phyloP scores from a whole-genome alignment of 2,329 filamentous ascomycete genomes.

The Pseudogymnoascus sp. region DNA sequence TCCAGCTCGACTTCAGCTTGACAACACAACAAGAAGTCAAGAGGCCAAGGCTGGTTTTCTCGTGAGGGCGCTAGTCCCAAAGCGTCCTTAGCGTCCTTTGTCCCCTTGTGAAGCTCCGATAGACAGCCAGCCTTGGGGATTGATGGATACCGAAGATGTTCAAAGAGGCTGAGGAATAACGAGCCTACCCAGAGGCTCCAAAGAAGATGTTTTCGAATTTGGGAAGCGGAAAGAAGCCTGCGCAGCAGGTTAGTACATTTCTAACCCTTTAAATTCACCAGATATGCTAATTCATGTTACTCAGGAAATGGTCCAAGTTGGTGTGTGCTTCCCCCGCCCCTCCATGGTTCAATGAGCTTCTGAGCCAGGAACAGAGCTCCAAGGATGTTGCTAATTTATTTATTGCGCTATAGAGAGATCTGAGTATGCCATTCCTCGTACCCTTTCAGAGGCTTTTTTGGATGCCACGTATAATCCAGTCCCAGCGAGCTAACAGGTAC shows the following conservation, averaged over 20 bases:
- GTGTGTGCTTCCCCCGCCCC: slow-evolving; percentile 53
- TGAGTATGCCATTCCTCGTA: slow-evolving; percentile 45
- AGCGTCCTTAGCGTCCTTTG: not conserved
- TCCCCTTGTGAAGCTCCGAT: slow-evolving; percentile 7
- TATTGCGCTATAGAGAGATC: slow-evolving; percentile 45
- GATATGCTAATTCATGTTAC: slow-evolving; percentile 24
- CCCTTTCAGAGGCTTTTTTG: slow-evolving; percentile 10
- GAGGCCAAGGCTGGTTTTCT: slow-evolving; percentile 8
- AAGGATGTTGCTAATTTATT: slow-evolving; percentile 17
- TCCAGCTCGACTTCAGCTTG: not conserved
- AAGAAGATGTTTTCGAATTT: slow-evolving; percentile 56
- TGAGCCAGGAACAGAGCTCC: not conserved
- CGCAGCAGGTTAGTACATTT: slow-evolving; percentile 55
- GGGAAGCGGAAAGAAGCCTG: slow-evolving; percentile 59
- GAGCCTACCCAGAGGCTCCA: not conserved
- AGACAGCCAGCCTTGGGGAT: slow-evolving; percentile 7
- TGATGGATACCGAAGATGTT: slow-evolving; percentile 3
- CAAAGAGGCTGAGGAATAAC: slow-evolving; percentile 4
- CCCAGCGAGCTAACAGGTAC: slow-evolving; percentile 16
- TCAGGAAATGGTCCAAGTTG: slow-evolving; percentile 99
- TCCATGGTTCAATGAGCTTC: slow-evolving; percentile 2
- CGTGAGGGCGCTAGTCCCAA: not conserved
- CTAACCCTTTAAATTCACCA: slow-evolving; percentile 11
- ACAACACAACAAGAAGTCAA: not conserved
- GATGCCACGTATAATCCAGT: not conserved